Conservation (phyloP, 2,329 filamentous ascomycete species). For the Plectosphaerella sp. region DNA sequence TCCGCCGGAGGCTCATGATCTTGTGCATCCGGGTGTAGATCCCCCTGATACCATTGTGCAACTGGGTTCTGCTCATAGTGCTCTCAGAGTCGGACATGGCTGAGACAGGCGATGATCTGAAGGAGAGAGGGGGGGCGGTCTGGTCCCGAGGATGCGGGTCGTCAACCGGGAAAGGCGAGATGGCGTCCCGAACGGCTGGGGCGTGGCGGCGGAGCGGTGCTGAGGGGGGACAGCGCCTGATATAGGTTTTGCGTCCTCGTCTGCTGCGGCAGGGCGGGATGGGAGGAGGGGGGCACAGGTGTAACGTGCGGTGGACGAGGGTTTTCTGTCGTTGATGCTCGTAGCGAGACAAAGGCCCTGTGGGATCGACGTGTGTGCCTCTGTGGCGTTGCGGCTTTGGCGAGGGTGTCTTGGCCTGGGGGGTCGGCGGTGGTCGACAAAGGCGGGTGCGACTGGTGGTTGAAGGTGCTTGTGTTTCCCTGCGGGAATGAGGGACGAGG, state of each 20-base stretch:
- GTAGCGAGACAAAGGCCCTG: not conserved
- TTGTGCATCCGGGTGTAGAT: slow-evolving; percentile 39
- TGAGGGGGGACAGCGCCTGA: not conserved
- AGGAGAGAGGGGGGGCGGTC: not conserved
- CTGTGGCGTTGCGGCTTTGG: too few relatives aligned
- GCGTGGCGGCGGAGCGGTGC: not conserved
- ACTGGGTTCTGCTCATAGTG: slow-evolving; percentile 13
- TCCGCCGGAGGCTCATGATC: slow-evolving; percentile 31
- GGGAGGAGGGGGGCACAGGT: not conserved
- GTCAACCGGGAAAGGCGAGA: not conserved
- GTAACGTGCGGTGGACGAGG: not conserved
- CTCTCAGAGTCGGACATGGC: not conserved
- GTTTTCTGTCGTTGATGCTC: not conserved
- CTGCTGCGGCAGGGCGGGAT: too few relatives aligned
- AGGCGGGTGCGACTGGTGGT: too few relatives aligned
- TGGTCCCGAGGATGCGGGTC: not conserved
- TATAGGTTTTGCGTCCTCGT: not conserved
- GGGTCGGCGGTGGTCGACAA: too few relatives aligned
- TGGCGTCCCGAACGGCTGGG: not conserved
- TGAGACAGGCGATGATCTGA: not conserved
- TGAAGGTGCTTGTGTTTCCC: too few relatives aligned
- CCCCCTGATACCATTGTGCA: slow-evolving; percentile 38
- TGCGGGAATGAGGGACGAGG: too few relatives aligned
- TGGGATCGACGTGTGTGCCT: too few relatives aligned
- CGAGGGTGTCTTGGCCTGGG: too few relatives aligned